Evolutionary conservation across 768 basidiomycete genomes (phyloP), one percentile per base, ranked within the genome.

Genomic region (Lactarius quietus): DNA sequence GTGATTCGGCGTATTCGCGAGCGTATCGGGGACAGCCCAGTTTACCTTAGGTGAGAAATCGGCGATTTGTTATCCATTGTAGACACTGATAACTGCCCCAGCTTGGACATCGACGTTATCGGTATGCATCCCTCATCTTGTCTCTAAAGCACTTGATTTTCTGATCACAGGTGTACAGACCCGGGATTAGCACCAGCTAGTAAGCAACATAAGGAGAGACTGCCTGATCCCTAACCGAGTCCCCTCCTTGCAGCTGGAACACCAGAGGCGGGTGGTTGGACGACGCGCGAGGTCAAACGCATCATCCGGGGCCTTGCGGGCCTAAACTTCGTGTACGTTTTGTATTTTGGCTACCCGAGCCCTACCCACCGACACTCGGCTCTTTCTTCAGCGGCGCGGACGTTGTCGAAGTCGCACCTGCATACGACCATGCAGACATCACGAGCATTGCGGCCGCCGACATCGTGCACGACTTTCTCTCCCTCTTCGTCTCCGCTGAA

Each of bases 231-330:
- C 8, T 61, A 29, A 61, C 10, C n/a, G 12, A 6, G n/a, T 33
- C 31, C 15, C 6, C 14, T 29, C 18, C 12, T 56, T 15, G 15
- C 33, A 91, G 88, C 92, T 63, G 90, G 92, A 17, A 93, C 92
- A 1, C 92, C 92, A 17, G 92, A 93, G 74, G 81, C 87, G 2
- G 92, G 92, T 36, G 92, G 92, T 15, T 92, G 89, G 90, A 91
- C 92, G 3, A 87, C 84, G 23, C 84, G 91, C 56, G 92, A 93
- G 75, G 80, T 91, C 48, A 92, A 92, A 71, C 83, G 89, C 39
- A 89, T 92, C 70, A 80, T 93, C 58, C 84, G 92, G 64, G 92
- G 92, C 17, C 79, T 93, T 15, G 84, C 84, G 2, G 90, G 90
- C 6, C 77, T 94, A 38, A 91, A 92, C 73, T 86, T 92, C 63